phyloP scores from a whole-genome alignment of 768 basidiomycete genomes.

The Suillus sp. region DNA sequence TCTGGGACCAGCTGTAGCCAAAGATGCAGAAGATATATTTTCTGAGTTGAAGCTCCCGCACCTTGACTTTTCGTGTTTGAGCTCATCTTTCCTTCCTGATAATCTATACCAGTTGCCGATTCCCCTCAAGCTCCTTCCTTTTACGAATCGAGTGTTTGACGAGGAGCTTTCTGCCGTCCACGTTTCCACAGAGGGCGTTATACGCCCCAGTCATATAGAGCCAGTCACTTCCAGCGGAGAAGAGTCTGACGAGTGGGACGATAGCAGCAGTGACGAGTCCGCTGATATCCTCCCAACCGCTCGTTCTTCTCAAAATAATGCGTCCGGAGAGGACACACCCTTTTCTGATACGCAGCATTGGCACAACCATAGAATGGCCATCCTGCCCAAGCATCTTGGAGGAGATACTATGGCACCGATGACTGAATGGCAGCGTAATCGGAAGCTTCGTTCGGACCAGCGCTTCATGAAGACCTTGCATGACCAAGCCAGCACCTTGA shows the following conservation, averaged over 20 bases:
- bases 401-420: constrained; percentile 39
- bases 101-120: neutral
- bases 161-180: constrained; percentile 40
- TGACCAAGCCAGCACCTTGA: constrained; percentile 60
- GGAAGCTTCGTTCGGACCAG: constrained; percentile 48
- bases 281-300: constrained; percentile 8
- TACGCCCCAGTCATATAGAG: constrained; percentile 11
- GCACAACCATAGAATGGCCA: constrained; percentile 51
- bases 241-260: constrained; percentile 23
- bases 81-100: constrained; percentile 22
- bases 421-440: constrained; percentile 40
- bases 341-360: constrained; percentile 61
- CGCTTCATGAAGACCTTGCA: constrained; percentile 59
- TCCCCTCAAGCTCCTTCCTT: constrained; percentile 37
- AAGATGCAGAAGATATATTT: constrained; percentile 27
- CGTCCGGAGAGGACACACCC: constrained; percentile 40
- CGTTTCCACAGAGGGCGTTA: constrained; percentile 9
- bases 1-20: constrained; percentile 30
- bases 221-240: neutral
- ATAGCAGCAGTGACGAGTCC: constrained; percentile 20
- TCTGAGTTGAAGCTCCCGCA: constrained; percentile 20
- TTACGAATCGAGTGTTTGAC: constrained; percentile 45
- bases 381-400: constrained; percentile 58
- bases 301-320: neutral
- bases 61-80: constrained; percentile 24